Conservation (phyloP, 768 basidiomycete genomes). For the Trametes sanguinea region DNA sequence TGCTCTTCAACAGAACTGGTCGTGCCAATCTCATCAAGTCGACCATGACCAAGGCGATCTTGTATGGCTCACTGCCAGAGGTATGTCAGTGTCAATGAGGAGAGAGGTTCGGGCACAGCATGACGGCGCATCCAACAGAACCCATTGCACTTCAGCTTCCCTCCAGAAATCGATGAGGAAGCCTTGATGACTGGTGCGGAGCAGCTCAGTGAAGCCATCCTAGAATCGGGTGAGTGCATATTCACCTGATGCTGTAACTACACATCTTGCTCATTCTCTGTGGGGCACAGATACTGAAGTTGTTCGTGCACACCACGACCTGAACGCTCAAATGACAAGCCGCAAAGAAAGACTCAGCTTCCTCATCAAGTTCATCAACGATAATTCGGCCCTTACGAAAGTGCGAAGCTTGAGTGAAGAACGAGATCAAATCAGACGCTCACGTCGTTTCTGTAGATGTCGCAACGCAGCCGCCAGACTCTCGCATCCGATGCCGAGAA, state of each 20-base stretch:
- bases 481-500: constrained; percentile 86
- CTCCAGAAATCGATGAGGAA: constrained; percentile 76
- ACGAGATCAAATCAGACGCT: not conserved
- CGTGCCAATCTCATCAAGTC: constrained; percentile 71
- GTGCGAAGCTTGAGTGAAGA: constrained; percentile 38
- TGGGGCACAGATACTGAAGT: constrained; percentile 56
- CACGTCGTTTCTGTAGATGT: constrained; percentile 54
- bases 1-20: constrained; percentile 51
- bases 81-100: constrained; percentile 36
- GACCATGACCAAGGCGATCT: constrained; percentile 80
- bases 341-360: constrained; percentile 77
- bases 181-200: constrained; percentile 80
- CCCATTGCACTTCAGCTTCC: constrained; percentile 78
- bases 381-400: constrained; percentile 78
- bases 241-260: not conserved
- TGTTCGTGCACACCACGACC: constrained; percentile 75
- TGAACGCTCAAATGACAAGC: constrained; percentile 73
- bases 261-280: not conserved
- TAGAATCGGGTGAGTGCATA: constrained; percentile 63
- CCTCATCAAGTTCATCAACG: constrained; percentile 88
- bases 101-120: not conserved
- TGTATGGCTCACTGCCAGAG: constrained; percentile 70
- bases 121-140: constrained; percentile 45
- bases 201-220: constrained; percentile 67
- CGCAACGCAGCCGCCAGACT: constrained; percentile 73